phyloP scores from a whole-genome alignment of 352 stramenopile species.

The Phytophthora parvispora region DNA sequence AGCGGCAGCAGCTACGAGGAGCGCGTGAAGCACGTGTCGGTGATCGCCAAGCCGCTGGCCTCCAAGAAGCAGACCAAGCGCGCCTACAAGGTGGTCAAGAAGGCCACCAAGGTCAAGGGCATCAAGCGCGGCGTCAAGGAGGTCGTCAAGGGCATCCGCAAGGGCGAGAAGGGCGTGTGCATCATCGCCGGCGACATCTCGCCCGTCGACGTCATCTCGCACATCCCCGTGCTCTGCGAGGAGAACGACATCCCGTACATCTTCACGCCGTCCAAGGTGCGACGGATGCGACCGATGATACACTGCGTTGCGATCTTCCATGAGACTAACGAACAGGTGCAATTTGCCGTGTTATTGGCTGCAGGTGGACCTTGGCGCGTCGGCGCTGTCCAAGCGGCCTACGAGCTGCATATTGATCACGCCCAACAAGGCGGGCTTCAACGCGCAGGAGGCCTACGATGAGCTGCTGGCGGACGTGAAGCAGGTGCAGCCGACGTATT shows the following conservation, averaged over 20 bases:
- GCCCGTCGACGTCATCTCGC: slow-evolving; percentile 99
- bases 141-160: slow-evolving; percentile 99
- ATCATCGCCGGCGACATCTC: slow-evolving; percentile 99
- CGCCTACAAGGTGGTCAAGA: slow-evolving; percentile 96
- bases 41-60: slow-evolving; percentile 98
- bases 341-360: slow-evolving; percentile 7
- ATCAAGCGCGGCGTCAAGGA: slow-evolving; percentile 99
- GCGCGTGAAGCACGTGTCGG: slow-evolving; percentile 86
- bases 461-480: slow-evolving; percentile 93
- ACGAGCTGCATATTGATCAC: slow-evolving; percentile 99
- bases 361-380: slow-evolving; percentile 94
- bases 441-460: slow-evolving; percentile 91
- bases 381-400: slow-evolving; percentile 98
- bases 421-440: slow-evolving; percentile 92
- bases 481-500: slow-evolving; percentile 89
- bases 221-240: slow-evolving; percentile 99
- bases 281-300: neutral
- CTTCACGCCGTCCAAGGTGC: slow-evolving; percentile 97
- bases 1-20: slow-evolving; percentile 76
- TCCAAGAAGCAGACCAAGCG: slow-evolving; percentile 98
- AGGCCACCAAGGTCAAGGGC: slow-evolving; percentile 96
- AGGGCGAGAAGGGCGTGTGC: slow-evolving; percentile 98
- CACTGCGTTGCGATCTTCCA: neutral
- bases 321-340: slow-evolving; percentile 15
- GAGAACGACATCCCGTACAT: slow-evolving; percentile 99